Base-by-base conservation (phyloP, 805 yeast species). In the Suhomyces sp. region DNA sequence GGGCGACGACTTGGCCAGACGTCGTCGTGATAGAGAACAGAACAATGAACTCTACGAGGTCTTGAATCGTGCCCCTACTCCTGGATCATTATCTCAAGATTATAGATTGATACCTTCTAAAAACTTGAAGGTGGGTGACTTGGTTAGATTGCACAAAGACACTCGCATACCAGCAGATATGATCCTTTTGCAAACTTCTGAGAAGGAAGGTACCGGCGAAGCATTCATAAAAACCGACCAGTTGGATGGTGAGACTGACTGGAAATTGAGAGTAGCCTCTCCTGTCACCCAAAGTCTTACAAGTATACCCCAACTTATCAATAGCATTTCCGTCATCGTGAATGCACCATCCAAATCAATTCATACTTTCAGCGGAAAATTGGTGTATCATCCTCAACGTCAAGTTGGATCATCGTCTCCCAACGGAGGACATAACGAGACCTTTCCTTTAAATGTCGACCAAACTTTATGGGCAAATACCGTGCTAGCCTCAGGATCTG, bases 381-480 rank as follows among this genome's bases (percentile, higher is more conserved):
- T 92, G 22, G 74, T 83, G 2, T 77, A 79, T 54, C 85, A 83
- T 49, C 67, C 69, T 1, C 59, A 57, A 26, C 62, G 59, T 8
- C 52, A 55, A 3, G 59, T 57, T 3, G 68, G 64, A 36, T 54
- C 62, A 2, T 54, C 56, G 6, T 53, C 62, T 12, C 57, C 59
- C n/a, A 52, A 58, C 17, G 46, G 50, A 10, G 41, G 53, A 31
- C 22, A 19, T 9, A 81, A 80, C 42, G 78, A 82, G 26, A 77
- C 85, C 1, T 73, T 80, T 22, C 88, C 94, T 4, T 73, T 94
- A 12, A 78, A 87, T 3, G 84, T 94, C 8, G 99, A 94, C 68
- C 92, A 93, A 64, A 90, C 99, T 0, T 70, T 96, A 66, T 94
- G 99, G 99, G 97, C 98, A 12, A 94, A 94, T 67, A 94, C 99